Conservation (phyloP, 2,329 filamentous ascomycete genomes). For the Colletotrichum cuscutae region DNA sequence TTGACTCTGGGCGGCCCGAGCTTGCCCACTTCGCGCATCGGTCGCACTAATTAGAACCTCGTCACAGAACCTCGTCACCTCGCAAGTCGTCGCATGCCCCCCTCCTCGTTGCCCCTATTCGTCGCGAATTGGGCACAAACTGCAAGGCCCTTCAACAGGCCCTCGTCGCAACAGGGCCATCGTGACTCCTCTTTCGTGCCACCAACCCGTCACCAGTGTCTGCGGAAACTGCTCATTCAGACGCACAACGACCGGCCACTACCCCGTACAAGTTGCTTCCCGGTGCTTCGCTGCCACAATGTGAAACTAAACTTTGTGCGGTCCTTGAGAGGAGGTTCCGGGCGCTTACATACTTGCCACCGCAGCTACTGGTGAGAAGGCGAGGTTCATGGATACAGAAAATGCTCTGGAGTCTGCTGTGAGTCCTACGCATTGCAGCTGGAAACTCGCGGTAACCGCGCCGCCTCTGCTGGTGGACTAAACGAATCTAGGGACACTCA, state of each 20-base stretch:
- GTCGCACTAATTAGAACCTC: neutral
- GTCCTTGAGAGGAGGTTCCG: neutral
- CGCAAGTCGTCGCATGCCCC: neutral
- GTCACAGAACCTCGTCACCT: neutral
- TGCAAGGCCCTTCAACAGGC: constrained; percentile 12
- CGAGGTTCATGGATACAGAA: no score
- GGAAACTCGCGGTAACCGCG: neutral
- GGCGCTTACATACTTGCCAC: neutral
- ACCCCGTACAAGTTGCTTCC: neutral
- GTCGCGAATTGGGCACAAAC: neutral
- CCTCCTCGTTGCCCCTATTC: constrained; percentile 5
- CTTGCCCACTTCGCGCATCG: constrained; percentile 7
- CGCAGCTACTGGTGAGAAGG: neutral
- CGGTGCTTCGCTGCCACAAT: constrained; percentile 17
- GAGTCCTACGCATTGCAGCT: neutral
- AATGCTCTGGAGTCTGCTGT: no score
- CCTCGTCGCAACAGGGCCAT: constrained; percentile 24
- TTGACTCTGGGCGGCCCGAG: constrained; percentile 6
- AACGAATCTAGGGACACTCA: neutral
- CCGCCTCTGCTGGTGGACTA: neutral
- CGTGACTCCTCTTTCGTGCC: constrained; percentile 11
- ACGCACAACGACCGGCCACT: neutral
- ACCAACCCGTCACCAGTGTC: constrained; percentile 23
- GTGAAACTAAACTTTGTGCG: constrained; percentile 11
- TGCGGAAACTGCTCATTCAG: constrained; percentile 2